Conservation (phyloP, 768 basidiomycete species). For the Nidularia pulvinata region DNA sequence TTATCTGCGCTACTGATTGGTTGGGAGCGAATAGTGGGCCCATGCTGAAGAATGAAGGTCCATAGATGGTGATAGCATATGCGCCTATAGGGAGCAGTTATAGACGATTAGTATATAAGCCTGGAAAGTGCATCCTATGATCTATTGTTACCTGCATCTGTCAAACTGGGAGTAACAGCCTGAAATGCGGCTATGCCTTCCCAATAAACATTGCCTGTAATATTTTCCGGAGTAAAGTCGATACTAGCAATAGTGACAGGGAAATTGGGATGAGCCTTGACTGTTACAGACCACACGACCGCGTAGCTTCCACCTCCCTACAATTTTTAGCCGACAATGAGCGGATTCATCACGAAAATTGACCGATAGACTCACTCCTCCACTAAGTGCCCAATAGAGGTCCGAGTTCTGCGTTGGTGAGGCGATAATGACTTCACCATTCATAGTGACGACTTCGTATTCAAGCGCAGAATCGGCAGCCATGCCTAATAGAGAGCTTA, state of each 20-base stretch:
- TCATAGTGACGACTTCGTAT: conserved; percentile 36
- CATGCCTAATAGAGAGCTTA: conserved; percentile 12
- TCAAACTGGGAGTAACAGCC: neutral
- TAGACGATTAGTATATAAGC: too few species aligned
- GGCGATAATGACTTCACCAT: conserved; percentile 25
- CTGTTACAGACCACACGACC: conserved; percentile 7
- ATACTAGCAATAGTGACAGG: neutral
- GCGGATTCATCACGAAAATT: too few species aligned
- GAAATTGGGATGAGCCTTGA: conserved; percentile 15
- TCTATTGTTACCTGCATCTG: neutral
- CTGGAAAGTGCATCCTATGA: too few species aligned
- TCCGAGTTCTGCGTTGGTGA: conserved; percentile 30
- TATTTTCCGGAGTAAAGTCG: neutral
- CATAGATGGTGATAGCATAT: too few species aligned
- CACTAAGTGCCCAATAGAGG: conserved; percentile 36
- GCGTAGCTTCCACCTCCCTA: conserved; percentile 9
- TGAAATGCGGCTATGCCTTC: neutral
- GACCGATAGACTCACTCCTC: conserved; percentile 11
- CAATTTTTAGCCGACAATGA: neutral
- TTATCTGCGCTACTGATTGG: too few species aligned
- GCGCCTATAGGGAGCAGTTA: too few species aligned
- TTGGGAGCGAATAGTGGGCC: too few species aligned
- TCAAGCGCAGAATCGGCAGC: conserved; percentile 22
- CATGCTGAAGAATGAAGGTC: too few species aligned
- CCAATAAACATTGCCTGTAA: neutral